A percentile compares a stretch with the other conserved stretches of the same genome.
Evolutionary conservation across 2,329 filamentous ascomycete species (phyloP).

Genomic region (Leptographium lundbergii): DNA sequence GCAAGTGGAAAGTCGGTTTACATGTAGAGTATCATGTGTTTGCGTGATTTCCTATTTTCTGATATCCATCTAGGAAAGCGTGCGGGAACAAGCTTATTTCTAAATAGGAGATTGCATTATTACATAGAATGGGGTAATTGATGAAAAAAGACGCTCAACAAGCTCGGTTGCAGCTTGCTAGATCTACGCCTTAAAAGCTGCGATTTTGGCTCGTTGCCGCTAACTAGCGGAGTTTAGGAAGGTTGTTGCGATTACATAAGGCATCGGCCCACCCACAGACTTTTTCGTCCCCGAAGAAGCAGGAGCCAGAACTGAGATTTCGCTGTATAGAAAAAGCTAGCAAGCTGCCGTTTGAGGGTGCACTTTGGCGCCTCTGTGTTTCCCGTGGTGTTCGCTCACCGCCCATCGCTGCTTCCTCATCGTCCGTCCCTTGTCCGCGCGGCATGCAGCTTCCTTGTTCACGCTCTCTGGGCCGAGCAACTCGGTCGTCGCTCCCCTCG

Average conservation of each 20-base stretch:
- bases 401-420: neutral
- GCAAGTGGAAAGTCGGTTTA: no score
- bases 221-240: neutral
- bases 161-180: no score
- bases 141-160: no score
- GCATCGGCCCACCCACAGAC: neutral
- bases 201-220: neutral
- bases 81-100: no score
- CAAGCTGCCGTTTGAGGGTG: neutral
- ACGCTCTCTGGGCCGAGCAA: slow-evolving; percentile 4
- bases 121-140: no score
- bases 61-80: no score
- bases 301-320: neutral
- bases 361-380: neutral
- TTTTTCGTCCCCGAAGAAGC: neutral
- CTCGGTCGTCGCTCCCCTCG: slow-evolving; percentile 4
- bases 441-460: slow-evolving; percentile 7
- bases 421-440: neutral
- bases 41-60: no score
- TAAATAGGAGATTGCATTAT: no score
- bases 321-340: neutral
- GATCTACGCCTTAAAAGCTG: neutral
- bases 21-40: no score
- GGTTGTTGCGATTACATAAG: neutral
- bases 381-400: neutral